Evolutionary conservation across 2,329 filamentous ascomycete species (phyloP), one percentile per base, ranked within the genome.

Genomic region (Verticillium nubilum): DNA sequence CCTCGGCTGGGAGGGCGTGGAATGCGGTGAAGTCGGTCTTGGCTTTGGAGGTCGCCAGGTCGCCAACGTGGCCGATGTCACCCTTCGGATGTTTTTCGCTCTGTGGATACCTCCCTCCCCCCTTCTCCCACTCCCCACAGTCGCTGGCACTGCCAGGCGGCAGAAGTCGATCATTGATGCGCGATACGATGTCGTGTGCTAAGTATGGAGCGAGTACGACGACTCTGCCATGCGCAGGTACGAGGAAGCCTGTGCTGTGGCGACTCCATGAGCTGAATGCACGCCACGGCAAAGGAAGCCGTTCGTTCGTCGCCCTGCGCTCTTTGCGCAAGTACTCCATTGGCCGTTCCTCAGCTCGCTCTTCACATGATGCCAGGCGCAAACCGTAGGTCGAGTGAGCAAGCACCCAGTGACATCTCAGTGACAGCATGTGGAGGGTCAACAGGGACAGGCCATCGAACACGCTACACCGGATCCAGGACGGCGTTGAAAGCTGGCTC

Each of bases 291-390:
- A 23, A 7, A 26, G 31, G 12, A 29, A 12, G 23, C 33, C 25
- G 33, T 54, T 31, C 15, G 52, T 54, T 54, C 28, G 27, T 53
- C 52, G 52, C 28, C 29, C 28, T 54, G 33, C 54, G 37, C 31
- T 35, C n/a, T n/a, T n/a, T n/a, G n/a, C n/a, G n/a, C n/a, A n/a
- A n/a, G 31, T 28, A 25, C 19, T 23, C 54, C 27, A 23, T n/a
- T 29, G 52, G 33, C 15, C n/a, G 17, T 47, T 19, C n/a, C 19
- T 47, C 42, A 47, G 19, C n/a, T 47, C 7, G 19, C 9, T 42
- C 33, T 28, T 56, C 54, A 28, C 52, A 56, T 56, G 33, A 47
- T 50, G 54, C 54, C 54, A 56, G 47, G 54, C 35, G 54, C 33
- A 25, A 37, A 28, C 17, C n/a, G 19, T 47, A n/a, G 7, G 42